Evolutionary conservation across 2,329 filamentous ascomycete species (phyloP).

Genomic region (Exophiala phaeomuriformis): DNA sequence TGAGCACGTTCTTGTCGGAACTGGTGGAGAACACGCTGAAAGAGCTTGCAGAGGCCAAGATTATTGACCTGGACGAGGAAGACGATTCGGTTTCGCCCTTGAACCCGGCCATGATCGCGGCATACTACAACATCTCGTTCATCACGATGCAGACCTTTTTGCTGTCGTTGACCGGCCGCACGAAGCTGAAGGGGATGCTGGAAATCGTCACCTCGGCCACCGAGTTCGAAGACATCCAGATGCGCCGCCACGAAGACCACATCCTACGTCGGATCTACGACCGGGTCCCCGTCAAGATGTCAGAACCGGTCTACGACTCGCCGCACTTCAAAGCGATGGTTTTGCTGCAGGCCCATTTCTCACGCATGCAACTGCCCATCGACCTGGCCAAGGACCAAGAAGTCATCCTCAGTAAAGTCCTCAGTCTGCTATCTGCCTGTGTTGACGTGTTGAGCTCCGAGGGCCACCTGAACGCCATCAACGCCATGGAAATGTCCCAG

Average conservation of each 20-base stretch:
- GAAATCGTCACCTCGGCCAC: constrained; percentile 96
- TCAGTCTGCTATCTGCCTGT: constrained; percentile 81
- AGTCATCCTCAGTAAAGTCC: constrained; percentile 70
- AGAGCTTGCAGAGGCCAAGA: constrained; percentile 84
- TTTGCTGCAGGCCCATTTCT: constrained; percentile 95
- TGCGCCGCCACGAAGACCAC: constrained; percentile 82
- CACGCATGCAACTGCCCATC: constrained; percentile 89
- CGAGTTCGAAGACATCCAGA: constrained; percentile 92
- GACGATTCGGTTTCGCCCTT: constrained; percentile 83
- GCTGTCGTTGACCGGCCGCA: constrained; percentile 76
- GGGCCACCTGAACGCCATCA: constrained; percentile 93
- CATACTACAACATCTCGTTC: constrained; percentile 99
- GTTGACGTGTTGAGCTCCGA: constrained; percentile 95
- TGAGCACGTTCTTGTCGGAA: constrained; percentile 92
- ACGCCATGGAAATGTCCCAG: constrained; percentile 97
- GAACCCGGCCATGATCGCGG: constrained; percentile 95
- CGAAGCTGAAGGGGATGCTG: constrained; percentile 92
- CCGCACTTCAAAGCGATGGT: constrained; percentile 98
- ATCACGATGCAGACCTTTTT: constrained; percentile 99
- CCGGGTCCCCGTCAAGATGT: constrained; percentile 90
- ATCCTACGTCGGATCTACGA: constrained; percentile 90
- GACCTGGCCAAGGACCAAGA: constrained; percentile 96
- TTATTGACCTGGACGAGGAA: constrained; percentile 90
- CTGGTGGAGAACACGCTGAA: constrained; percentile 87
- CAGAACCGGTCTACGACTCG: constrained; percentile 76